Base-by-base conservation (phyloP, 768 basidiomycete species). In the Terana coerulea region DNA sequence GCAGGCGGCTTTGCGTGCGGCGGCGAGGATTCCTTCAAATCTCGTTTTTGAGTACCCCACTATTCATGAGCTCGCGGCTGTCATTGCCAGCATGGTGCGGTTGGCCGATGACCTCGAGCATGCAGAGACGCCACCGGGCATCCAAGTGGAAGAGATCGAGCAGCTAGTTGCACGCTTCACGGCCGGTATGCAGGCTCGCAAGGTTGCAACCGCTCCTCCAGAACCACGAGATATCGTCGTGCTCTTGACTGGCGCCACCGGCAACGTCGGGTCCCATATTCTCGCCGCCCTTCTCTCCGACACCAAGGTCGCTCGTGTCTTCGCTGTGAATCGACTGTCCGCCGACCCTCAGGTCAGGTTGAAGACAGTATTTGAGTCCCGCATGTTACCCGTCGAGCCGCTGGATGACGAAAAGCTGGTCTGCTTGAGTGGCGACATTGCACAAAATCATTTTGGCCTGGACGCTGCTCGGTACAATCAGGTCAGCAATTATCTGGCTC, bases 261-360 rank as follows among this genome's bases (percentile, higher is more conserved):
- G 53, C 2, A 49, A 35, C 41, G 33, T 54, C 8, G 53, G 53
- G 17, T 54, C 53, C 15, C 48, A 54, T 26, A 49, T 54, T 12
- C 29, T 54, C 2, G 53, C 48, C 10, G 5, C 12, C 26, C 40
- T 54, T 12, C 42, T 54, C 2, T 10, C 31, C 2, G 48, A 54
- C 10, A 29, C 28, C 7, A 11, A 42, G 15, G 35, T 54, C 25
- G 4, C 15, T 30, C 28, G 31, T 10, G 47, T 54, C 1, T 54
- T 49, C 24, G 47, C 41, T 1, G 17, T 54, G 30, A 42, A 54
- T 34, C 2, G 53, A 1, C 24, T 42, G 1, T 36, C 40, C 2
- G 41, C 25, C 3, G 41, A 45, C 14, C 22, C 35, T 6, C 22
- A 1, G 5, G 14, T 12, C 4, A 28, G 53, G 5, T 33, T 42